Evolutionary conservation across 202 grass and related monocot species (phyloP).

Genomic region (Saccharum hybrid): DNA sequence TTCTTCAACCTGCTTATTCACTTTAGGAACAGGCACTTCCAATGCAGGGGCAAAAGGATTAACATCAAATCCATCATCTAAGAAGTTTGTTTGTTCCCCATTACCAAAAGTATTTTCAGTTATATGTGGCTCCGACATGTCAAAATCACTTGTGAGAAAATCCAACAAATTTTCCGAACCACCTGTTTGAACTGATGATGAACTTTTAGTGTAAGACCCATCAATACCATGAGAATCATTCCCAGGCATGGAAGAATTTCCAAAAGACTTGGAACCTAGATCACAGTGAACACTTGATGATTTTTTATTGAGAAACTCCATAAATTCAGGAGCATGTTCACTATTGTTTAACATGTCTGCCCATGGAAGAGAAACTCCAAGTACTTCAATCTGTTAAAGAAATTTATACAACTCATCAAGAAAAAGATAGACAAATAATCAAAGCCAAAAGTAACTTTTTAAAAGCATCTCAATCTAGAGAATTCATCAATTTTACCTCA

Average conservation of each 20-base stretch:
- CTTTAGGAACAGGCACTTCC: constrained; percentile 46
- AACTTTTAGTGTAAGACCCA: constrained; percentile 42
- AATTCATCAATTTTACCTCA: constrained; percentile 63
- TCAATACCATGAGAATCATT: constrained; percentile 48
- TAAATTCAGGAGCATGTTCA: constrained; percentile 52
- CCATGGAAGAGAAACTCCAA: constrained; percentile 98
- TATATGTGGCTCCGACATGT: constrained; percentile 48
- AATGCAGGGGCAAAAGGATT: constrained; percentile 69
- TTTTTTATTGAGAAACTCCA: constrained; percentile 73
- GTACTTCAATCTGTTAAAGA: constrained; percentile 90
- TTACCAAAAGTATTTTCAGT: constrained; percentile 53
- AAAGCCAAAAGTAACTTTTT: constrained; percentile 29
- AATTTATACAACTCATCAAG: constrained; percentile 48
- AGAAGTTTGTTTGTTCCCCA: constrained; percentile 47
- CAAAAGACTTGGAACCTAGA: constrained; percentile 49
- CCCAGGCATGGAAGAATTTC: constrained; percentile 52
- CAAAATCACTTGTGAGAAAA: constrained; percentile 90
- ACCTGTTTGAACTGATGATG: constrained; percentile 53
- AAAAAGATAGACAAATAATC: constrained; percentile 36
- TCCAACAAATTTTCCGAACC: constrained; percentile 62
- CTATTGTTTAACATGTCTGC: constrained; percentile 69
- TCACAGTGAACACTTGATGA: constrained; percentile 23
- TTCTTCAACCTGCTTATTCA: constrained; percentile 53
- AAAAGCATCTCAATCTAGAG: constrained; percentile 28
- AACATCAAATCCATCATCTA: constrained; percentile 69